Percentiles rank a stretch among this genome's conserved stretches.
phyloP scores from a whole-genome alignment of 495 filamentous ascomycete genomes.

The Neurospora sp. region DNA sequence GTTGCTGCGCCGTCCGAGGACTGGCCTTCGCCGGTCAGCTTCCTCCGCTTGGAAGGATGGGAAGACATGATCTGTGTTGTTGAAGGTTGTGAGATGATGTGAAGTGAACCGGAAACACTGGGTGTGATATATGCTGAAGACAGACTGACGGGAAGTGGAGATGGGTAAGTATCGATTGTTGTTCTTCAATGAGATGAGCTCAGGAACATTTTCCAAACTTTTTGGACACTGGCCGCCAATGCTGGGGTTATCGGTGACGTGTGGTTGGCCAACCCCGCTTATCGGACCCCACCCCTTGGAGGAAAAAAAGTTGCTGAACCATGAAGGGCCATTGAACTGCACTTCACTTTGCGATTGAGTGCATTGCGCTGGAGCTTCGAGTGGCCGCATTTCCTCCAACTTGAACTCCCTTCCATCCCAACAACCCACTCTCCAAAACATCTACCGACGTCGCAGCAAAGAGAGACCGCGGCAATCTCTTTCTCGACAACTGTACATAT shows the following conservation, averaged over 20 bases:
- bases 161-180: background rate
- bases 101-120: background rate
- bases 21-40: conserved; percentile 21
- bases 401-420: background rate
- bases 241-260: conserved; percentile 2
- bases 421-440: background rate
- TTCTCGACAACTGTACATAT: background rate
- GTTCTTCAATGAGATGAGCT: background rate
- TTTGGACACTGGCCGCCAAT: background rate
- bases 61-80: conserved; percentile 23
- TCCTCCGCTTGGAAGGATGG: conserved; percentile 35
- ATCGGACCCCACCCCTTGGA: conserved; percentile 8
- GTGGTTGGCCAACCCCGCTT: conserved; percentile 11
- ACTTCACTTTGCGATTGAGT: background rate
- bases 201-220: background rate
- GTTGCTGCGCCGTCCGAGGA: conserved; percentile 21
- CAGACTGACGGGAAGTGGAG: background rate
- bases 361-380: background rate
- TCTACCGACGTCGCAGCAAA: background rate
- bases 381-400: background rate
- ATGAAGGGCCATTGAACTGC: background rate
- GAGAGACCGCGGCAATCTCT: background rate
- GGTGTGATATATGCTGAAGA: background rate
- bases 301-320: conserved; percentile 15
- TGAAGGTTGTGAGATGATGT: conserved; percentile 1